Conservation (phyloP, 768 basidiomycete genomes). For the Pulveroboletus sp. region DNA sequence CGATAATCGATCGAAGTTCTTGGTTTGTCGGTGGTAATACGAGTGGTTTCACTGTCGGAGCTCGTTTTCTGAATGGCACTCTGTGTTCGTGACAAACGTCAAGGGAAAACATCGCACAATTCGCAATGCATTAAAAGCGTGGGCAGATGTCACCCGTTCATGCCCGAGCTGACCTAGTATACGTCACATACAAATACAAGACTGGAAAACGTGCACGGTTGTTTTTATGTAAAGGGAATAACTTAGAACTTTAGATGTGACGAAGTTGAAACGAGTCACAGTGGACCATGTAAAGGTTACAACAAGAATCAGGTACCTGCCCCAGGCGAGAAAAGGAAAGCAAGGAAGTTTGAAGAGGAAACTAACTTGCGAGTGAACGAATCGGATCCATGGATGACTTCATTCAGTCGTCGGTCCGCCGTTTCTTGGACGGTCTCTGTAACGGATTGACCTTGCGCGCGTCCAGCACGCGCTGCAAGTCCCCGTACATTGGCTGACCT, state of each 20-base stretch:
- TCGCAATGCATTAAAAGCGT: not conserved
- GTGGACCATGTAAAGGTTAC: too few species aligned
- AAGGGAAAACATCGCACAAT: too few species aligned
- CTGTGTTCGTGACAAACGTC: too few species aligned
- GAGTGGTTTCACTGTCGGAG: too few species aligned
- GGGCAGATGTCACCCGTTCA: not conserved
- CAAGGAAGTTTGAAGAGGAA: not conserved
- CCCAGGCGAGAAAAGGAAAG: not conserved
- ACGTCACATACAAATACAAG: constrained; percentile 1
- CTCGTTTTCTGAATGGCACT: too few species aligned
- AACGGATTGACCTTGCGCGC: constrained; percentile 24
- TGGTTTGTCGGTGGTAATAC: too few species aligned
- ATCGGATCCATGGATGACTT: too few species aligned
- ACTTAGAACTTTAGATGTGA: too few species aligned
- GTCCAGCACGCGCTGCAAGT: constrained; percentile 24
- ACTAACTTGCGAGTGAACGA: constrained; percentile 3
- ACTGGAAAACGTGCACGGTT: not conserved
- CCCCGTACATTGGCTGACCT: constrained; percentile 30
- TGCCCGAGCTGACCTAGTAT: not conserved
- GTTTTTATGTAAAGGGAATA: constrained; percentile 15
- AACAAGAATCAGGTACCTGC: not conserved
- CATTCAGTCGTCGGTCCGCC: constrained; percentile 24
- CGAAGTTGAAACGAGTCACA: too few species aligned
- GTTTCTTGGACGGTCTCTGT: constrained; percentile 27
- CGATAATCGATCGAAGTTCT: too few species aligned